Evolutionary conservation across 2,329 filamentous ascomycete species (phyloP).

Genomic region (Aspergillus spinulosporus): DNA sequence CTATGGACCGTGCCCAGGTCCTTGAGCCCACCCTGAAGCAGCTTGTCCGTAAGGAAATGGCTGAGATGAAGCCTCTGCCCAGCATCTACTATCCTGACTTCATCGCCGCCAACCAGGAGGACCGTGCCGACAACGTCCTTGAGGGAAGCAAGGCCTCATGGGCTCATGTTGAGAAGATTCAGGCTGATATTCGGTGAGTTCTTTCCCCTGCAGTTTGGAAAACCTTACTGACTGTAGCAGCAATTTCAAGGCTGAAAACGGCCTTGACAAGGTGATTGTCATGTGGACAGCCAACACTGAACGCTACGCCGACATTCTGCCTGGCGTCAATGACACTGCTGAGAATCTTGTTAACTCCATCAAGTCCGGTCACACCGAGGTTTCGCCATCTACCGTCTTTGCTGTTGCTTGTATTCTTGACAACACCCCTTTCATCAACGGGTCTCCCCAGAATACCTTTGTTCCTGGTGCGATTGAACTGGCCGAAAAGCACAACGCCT

Average conservation of each 20-base stretch:
- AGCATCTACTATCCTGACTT: conserved; percentile 99
- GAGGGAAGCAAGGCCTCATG: conserved; percentile 78
- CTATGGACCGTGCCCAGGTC: conserved; percentile 95
- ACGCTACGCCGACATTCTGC: conserved; percentile 84
- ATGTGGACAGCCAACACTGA: conserved; percentile 99
- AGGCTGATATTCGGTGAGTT: conserved; percentile 79
- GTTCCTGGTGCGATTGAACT: conserved; percentile 89
- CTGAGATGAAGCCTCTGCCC: conserved; percentile 80
- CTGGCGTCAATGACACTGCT: conserved; percentile 92
- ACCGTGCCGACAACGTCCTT: conserved; percentile 88
- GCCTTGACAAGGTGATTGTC: conserved; percentile 91
- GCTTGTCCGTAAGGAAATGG: conserved; percentile 90
- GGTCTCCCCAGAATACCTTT: conserved; percentile 98
- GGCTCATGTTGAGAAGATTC: conserved; percentile 89
- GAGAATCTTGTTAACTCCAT: conserved; percentile 90
- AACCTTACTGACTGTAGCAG: conserved; percentile 43
- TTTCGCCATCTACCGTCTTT: conserved; percentile 95
- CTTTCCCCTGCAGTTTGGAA: neutral
- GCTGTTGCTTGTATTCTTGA: conserved; percentile 93
- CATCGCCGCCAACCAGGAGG: conserved; percentile 97
- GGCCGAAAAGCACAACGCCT: conserved; percentile 80
- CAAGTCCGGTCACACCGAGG: conserved; percentile 79
- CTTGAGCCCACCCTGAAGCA: conserved; percentile 93
- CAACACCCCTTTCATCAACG: conserved; percentile 92
- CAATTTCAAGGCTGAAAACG: conserved; percentile 83